Evolutionary conservation across 768 basidiomycete genomes (phyloP).

Genomic region (Xerocomellus chrysenteron): DNA sequence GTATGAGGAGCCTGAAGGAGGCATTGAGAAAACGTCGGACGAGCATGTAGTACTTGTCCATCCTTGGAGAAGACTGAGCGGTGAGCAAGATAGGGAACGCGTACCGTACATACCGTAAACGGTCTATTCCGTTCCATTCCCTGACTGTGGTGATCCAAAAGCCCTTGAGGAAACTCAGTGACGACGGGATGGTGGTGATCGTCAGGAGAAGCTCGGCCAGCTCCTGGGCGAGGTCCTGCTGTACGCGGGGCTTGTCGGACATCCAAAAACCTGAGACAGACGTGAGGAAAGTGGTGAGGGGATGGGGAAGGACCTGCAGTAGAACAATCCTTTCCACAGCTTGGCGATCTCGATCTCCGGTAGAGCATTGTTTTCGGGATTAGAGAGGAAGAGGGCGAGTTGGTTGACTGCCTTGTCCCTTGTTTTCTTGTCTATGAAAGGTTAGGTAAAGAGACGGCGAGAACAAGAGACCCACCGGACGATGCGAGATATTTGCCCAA

Average conservation of each 20-base stretch:
- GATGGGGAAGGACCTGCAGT: slow-evolving; percentile 55
- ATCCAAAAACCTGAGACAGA: slow-evolving; percentile 87
- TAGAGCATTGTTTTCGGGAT: slow-evolving; percentile 54
- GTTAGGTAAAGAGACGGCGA: not conserved
- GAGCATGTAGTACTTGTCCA: slow-evolving; percentile 98
- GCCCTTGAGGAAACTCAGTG: slow-evolving; percentile 76
- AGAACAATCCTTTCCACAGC: slow-evolving; percentile 97
- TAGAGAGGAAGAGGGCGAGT: slow-evolving; percentile 76
- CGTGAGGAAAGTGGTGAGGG: not conserved
- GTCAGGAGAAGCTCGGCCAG: slow-evolving; percentile 78
- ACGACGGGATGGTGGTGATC: slow-evolving; percentile 54
- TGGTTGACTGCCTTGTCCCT: slow-evolving; percentile 89
- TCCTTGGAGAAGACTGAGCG: slow-evolving; percentile 43
- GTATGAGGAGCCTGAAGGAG: slow-evolving; percentile 75
- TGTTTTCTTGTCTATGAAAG: slow-evolving; percentile 73
- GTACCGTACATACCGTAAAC: slow-evolving; percentile 62
- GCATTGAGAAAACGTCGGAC: slow-evolving; percentile 86
- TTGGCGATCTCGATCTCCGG: slow-evolving; percentile 81
- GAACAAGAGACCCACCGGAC: slow-evolving; percentile 56
- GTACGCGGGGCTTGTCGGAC: slow-evolving; percentile 97
- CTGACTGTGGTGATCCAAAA: slow-evolving; percentile 91
- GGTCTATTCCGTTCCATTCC: slow-evolving; percentile 94
- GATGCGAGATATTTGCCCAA: slow-evolving; percentile 91
- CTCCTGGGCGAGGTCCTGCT: slow-evolving; percentile 86
- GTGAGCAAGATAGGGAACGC: not conserved